phyloP scores from a whole-genome alignment of 352 stramenopile genomes.

The Phytophthora colocasiae region DNA sequence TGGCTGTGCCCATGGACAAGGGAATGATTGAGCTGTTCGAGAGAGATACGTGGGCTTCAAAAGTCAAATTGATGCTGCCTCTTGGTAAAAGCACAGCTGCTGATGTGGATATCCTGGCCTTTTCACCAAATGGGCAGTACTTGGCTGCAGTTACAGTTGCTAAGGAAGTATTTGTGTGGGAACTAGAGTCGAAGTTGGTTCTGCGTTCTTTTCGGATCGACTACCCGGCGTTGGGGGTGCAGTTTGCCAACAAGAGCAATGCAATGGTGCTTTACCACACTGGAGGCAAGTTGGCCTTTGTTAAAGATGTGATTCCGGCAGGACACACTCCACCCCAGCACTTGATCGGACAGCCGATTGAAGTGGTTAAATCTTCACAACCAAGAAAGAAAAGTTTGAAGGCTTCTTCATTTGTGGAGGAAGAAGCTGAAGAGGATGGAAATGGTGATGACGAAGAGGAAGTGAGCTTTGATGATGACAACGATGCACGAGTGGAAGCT shows the following conservation, averaged over 20 bases:
- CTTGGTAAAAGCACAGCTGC: conserved; percentile 59
- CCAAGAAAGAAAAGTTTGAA: conserved; percentile 38
- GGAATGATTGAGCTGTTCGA: conserved; percentile 76
- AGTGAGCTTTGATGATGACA: conserved; percentile 61
- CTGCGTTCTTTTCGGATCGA: conserved; percentile 70
- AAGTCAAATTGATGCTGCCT: conserved; percentile 57
- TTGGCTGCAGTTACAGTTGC: conserved; percentile 69
- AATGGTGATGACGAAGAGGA: conserved; percentile 47
- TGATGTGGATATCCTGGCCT: conserved; percentile 75
- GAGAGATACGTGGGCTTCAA: conserved; percentile 52
- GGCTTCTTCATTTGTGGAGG: conserved; percentile 51
- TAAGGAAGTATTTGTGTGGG: conserved; percentile 82
- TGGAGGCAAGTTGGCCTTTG: conserved; percentile 66
- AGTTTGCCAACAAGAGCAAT: conserved; percentile 68
- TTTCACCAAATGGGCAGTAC: conserved; percentile 85
- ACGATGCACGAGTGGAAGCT: conserved; percentile 73
- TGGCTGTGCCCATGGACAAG: conserved; percentile 72
- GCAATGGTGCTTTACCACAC: conserved; percentile 64
- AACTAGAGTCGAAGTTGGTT: conserved; percentile 52
- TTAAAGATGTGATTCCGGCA: conserved; percentile 70
- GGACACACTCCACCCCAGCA: conserved; percentile 67
- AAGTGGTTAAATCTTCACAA: conserved; percentile 15
- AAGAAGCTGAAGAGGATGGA: conserved; percentile 56
- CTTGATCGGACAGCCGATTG: conserved; percentile 17
- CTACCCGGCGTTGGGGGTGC: conserved; percentile 59